Base-by-base conservation (phyloP, 192 early-diverging fungal species). In the Entomortierella chlamydospora region DNA sequence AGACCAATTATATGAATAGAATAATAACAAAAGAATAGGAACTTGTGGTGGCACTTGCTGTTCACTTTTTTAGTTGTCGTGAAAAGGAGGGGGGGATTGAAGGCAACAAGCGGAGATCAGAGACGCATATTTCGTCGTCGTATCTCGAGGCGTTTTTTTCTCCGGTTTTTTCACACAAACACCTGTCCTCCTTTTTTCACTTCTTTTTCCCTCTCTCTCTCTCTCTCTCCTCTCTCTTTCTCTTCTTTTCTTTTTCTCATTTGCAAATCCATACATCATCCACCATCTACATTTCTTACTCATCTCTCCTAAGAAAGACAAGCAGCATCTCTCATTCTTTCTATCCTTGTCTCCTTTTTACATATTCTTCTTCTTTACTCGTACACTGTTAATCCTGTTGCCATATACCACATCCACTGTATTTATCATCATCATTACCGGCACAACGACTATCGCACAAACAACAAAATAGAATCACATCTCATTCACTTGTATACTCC, bases 141-240 rank as follows among this genome's bases (percentile, higher is more conserved):
- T 59, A 18, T 26, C 57, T 42, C 57, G 33, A 29, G 33, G 39
- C 45, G 9, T 42, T 52, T 60, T 60, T 60, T 69, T 59, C 67
- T 69, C 67, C 67, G 67, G 57, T 41, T 72, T 52, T 72, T 61
- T 61, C 51, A 26, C 25, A 67, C 28, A 42, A 55, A 37, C 51
- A 23, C 51, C 28, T 55, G 10, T 17, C 22, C 15, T 43, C 42
- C 51, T 47, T 12, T n/a, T 54, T 41, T 28, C 20, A 18, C 51
- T 37, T 65, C 52, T 56, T 54, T 63, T 57, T 72, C 26, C 50
- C 70, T 52, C 39, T 23, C 20, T 25, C n/a, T 64, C 25, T 23
- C 15, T 22, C 25, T 53, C 49, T 31, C 13, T 25, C 41, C 28
- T 25, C 18, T 33, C 57, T 37, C 43, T 61, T 39, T 61, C 56